Percentiles rank a stretch among this genome's conserved stretches.
Evolutionary conservation across 2,329 filamentous ascomycete genomes (phyloP).

Genomic region (Neofusicoccum kwambonambiense): DNA sequence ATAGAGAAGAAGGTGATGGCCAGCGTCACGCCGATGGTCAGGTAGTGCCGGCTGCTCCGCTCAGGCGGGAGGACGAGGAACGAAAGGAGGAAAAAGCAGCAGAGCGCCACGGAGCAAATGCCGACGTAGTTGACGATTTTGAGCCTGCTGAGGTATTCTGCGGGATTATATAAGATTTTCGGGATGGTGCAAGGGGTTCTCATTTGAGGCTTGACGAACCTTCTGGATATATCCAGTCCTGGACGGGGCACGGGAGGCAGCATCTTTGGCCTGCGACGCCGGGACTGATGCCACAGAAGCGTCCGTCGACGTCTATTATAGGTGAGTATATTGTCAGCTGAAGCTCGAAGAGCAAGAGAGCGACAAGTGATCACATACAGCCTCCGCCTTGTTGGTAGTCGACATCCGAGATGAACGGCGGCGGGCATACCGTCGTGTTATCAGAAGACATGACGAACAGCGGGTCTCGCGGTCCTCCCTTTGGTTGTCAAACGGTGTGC

Average conservation of each 20-base stretch:
- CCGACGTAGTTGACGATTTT: slow-evolving; percentile 72
- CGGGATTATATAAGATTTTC: background rate
- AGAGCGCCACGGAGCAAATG: slow-evolving; percentile 68
- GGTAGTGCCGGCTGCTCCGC: slow-evolving; percentile 82
- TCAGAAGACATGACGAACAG: background rate
- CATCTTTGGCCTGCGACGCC: slow-evolving; percentile 56
- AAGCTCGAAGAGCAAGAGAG: background rate
- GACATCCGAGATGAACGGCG: slow-evolving; percentile 26
- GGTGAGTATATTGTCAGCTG: background rate
- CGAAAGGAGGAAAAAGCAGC: slow-evolving; percentile 70
- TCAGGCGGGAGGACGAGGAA: slow-evolving; percentile 77
- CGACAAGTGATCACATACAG: slow-evolving; percentile 23
- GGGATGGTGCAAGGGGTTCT: too few relatives aligned
- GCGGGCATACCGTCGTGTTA: slow-evolving; percentile 21
- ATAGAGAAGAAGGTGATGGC: slow-evolving; percentile 69
- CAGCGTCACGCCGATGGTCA: slow-evolving; percentile 75
- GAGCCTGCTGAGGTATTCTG: slow-evolving; percentile 29
- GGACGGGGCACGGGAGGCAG: slow-evolving; percentile 81
- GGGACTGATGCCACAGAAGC: slow-evolving; percentile 51
- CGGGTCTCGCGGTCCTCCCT: too few relatives aligned
- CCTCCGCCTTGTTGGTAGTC: slow-evolving; percentile 24
- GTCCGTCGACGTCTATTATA: slow-evolving; percentile 44
- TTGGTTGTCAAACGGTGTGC: too few relatives aligned
- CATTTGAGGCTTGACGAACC: slow-evolving; percentile 35
- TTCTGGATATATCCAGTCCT: slow-evolving; percentile 66